Conservation (phyloP, 139 green algal species). For the Chlorella sp. region DNA sequence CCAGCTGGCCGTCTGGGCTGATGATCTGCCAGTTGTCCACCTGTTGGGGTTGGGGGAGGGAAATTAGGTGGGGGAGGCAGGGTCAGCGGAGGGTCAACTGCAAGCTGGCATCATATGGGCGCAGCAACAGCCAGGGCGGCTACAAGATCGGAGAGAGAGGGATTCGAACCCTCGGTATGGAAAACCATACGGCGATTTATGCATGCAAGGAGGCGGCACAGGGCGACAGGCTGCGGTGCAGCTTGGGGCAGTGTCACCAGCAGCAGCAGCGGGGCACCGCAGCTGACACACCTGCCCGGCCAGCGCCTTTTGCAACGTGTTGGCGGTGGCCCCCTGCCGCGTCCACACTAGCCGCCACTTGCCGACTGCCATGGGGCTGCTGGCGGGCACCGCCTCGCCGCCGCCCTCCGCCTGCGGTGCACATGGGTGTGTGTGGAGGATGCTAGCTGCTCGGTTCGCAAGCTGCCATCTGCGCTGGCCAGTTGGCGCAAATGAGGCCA, state of each 20-base stretch:
- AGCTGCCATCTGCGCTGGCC: too few relatives aligned
- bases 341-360: constrained; percentile 79
- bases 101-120: not conserved
- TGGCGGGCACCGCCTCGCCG: constrained; percentile 43
- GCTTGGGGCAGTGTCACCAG: too few relatives aligned
- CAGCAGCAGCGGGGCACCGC: too few relatives aligned
- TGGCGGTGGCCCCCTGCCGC: constrained; percentile 66
- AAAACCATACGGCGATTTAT: not conserved
- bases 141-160: too few relatives aligned
- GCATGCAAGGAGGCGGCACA: not conserved
- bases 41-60: not conserved
- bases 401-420: too few relatives aligned
- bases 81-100: not conserved
- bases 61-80: not conserved
- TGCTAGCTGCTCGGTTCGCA: too few relatives aligned
- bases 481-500: too few relatives aligned
- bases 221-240: too few relatives aligned
- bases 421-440: too few relatives aligned
- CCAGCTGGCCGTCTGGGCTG: constrained; percentile 47
- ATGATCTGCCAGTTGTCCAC: constrained; percentile 74
- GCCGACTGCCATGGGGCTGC: constrained; percentile 48
- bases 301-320: constrained; percentile 69
- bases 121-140: too few relatives aligned
- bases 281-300: not conserved
- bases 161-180: too few relatives aligned